Percentiles rank a stretch among this genome's conserved stretches.
Evolutionary conservation across 495 filamentous ascomycete genomes (phyloP).

Genomic region (Aspergillus baeticus): DNA sequence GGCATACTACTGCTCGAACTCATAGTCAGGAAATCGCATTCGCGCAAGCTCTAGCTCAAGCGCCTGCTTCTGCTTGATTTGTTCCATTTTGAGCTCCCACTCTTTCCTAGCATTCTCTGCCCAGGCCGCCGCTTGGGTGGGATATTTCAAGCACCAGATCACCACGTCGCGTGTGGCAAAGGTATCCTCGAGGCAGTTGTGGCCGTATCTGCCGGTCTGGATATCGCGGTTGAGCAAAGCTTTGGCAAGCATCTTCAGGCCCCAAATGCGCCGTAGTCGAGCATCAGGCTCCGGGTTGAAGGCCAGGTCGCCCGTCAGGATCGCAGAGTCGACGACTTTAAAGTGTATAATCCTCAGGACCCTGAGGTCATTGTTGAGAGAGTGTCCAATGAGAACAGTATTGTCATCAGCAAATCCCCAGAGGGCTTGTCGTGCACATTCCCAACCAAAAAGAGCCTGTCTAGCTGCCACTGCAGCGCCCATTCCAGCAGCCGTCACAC

Average conservation of each 20-base stretch:
- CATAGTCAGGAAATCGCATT: too few relatives aligned
- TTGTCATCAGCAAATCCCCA: slow-evolving; percentile 37
- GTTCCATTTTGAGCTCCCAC: slow-evolving; percentile 1
- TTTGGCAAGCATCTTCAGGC: slow-evolving; percentile 31
- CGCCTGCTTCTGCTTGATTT: background rate
- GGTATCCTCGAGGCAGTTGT: slow-evolving; percentile 42
- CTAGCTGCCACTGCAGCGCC: slow-evolving; percentile 26
- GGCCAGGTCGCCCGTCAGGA: slow-evolving; percentile 27
- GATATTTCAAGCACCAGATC: slow-evolving; percentile 35
- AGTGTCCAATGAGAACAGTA: slow-evolving; percentile 48
- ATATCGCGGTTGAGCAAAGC: slow-evolving; percentile 31
- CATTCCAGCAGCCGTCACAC: slow-evolving; percentile 32
- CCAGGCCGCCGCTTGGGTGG: slow-evolving; percentile 21
- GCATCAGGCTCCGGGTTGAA: slow-evolving; percentile 5
- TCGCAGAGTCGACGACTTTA: slow-evolving; percentile 38
- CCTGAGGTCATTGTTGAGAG: slow-evolving; percentile 42
- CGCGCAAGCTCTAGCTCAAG: background rate
- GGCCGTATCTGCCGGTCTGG: slow-evolving; percentile 31
- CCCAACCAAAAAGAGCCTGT: slow-evolving; percentile 38
- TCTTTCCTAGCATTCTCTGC: slow-evolving; percentile 16
- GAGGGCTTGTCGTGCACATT: slow-evolving; percentile 35
- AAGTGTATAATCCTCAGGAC: slow-evolving; percentile 43
- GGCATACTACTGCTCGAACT: too few relatives aligned
- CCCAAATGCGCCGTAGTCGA: slow-evolving; percentile 17
- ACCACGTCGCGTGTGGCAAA: slow-evolving; percentile 39